A percentile compares a stretch with the other conserved stretches of the same genome.
Conservation (phyloP, 2,329 filamentous ascomycete genomes). For the Penicillium frequentans region DNA sequence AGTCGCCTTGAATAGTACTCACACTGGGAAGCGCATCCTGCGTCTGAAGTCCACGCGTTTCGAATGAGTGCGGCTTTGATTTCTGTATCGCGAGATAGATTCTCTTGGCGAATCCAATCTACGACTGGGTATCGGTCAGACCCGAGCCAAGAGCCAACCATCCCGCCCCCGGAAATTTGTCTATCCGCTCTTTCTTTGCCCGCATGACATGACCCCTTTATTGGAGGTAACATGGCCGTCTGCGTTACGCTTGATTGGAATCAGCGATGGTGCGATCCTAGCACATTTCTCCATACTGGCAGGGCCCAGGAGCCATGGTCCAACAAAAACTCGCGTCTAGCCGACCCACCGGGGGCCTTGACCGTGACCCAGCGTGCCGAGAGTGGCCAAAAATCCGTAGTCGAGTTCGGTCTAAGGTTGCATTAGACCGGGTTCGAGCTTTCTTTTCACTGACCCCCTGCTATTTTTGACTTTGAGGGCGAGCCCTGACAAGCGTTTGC, state of each 20-base stretch:
- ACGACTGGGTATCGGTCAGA: not conserved
- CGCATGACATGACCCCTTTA: not conserved
- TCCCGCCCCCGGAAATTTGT: not conserved
- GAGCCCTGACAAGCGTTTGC: not conserved
- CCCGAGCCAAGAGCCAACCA: not conserved
- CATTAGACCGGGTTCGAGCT: not conserved
- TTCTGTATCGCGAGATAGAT: not conserved
- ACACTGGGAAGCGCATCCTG: not conserved
- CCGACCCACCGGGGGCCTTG: not conserved
- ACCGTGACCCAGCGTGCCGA: not conserved
- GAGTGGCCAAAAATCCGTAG: not conserved
- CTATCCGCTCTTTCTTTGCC: not conserved
- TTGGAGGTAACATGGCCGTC: not conserved
- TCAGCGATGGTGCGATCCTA: not conserved
- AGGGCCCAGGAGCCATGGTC: not conserved
- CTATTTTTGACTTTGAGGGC: not conserved
- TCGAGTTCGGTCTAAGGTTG: not conserved
- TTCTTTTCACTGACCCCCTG: not conserved
- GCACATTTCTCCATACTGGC: not conserved
- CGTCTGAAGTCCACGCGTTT: not conserved
- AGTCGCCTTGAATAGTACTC: not conserved
- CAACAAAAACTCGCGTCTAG: not conserved
- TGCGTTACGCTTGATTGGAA: not conserved
- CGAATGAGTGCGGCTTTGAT: not conserved
- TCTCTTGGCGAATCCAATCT: not conserved